A percentile compares a stretch with the other conserved stretches of the same genome.
phyloP scores from a whole-genome alignment of 164 flowering plant genomes.

The Dillenia turbinata region DNA sequence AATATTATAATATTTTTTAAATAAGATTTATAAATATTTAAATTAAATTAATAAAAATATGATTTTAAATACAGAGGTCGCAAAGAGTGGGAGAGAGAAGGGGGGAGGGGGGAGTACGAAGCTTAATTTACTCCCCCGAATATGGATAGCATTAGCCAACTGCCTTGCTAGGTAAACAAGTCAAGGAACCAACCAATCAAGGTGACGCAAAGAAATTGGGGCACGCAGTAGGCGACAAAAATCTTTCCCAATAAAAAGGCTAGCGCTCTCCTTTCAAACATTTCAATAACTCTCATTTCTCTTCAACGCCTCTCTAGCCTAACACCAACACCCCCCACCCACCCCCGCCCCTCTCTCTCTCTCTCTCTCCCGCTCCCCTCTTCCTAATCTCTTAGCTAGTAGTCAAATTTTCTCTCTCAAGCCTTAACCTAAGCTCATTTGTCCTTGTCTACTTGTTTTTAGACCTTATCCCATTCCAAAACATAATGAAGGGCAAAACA shows the following conservation, averaged over 20 bases:
- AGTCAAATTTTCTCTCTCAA: background rate
- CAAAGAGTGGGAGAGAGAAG: too few relatives aligned
- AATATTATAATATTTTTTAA: too few relatives aligned
- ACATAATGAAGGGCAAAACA: slow-evolving; percentile 20
- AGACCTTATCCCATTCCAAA: too few relatives aligned
- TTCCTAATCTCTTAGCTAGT: background rate
- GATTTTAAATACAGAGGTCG: too few relatives aligned
- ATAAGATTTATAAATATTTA: too few relatives aligned
- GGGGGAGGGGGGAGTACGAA: too few relatives aligned
- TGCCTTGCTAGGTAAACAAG: background rate
- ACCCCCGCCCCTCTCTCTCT: background rate
- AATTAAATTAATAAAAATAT: too few relatives aligned
- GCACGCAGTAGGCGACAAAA: slow-evolving; percentile 34
- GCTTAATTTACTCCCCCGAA: too few relatives aligned
- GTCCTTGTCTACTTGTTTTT: background rate
- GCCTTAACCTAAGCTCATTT: background rate
- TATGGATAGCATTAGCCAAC: background rate
- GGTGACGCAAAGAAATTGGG: background rate
- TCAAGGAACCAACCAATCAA: slow-evolving; percentile 6
- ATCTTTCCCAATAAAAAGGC: slow-evolving; percentile 30
- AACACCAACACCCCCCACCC: too few relatives aligned
- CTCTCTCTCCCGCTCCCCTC: background rate
- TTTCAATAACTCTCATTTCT: slow-evolving; percentile 44
- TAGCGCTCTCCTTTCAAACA: slow-evolving; percentile 43
- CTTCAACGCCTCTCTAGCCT: background rate